A percentile compares a stretch with the other conserved stretches of the same genome.
These are phyloP conservation scores for Ceratocystis ficicola DNA, from an alignment of 2,329 filamentous ascomycete genomes.

Conservation along the genomic window DNA sequence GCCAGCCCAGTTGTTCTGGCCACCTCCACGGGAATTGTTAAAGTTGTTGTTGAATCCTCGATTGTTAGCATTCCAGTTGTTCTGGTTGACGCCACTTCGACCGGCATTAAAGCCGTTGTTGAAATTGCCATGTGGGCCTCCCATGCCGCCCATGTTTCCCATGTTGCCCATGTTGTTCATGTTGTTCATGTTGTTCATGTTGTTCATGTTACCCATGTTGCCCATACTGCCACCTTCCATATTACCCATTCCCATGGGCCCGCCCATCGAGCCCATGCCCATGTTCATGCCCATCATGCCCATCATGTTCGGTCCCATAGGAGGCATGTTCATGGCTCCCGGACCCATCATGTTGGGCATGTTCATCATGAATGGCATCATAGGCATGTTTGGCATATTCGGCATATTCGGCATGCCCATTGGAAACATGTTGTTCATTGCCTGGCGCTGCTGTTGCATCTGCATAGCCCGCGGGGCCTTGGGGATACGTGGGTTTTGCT, in stretches of 20 bases:
- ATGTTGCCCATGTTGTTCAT: conserved; percentile 20
- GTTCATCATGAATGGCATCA: conserved; percentile 33
- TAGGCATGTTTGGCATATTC: conserved; percentile 30
- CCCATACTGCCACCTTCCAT: conserved; percentile 7
- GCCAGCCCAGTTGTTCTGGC: not conserved
- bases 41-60: conserved; percentile 26
- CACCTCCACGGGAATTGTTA: conserved; percentile 15
- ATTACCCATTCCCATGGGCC: conserved; percentile 14
- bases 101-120: conserved; percentile 13
- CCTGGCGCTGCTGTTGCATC: conserved; percentile 38
- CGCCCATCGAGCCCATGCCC: conserved; percentile 17
- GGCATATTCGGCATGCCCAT: conserved; percentile 29
- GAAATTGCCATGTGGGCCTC: conserved; percentile 27
- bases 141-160: conserved; percentile 11
- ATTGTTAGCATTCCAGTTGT: conserved; percentile 26
- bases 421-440: conserved; percentile 34
- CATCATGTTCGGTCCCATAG: conserved; percentile 27
- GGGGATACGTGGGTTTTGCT: conserved; percentile 50
- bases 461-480: conserved; percentile 56
- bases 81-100: conserved; percentile 3
- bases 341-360: conserved; percentile 27
- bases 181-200: too few relatives aligned
- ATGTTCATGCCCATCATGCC: conserved; percentile 31
- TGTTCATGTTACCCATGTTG: conserved; percentile 18
- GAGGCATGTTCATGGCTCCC: conserved; percentile 26